Conservation (phyloP, 306 rosid genomes). For the Castanea crenata region DNA sequence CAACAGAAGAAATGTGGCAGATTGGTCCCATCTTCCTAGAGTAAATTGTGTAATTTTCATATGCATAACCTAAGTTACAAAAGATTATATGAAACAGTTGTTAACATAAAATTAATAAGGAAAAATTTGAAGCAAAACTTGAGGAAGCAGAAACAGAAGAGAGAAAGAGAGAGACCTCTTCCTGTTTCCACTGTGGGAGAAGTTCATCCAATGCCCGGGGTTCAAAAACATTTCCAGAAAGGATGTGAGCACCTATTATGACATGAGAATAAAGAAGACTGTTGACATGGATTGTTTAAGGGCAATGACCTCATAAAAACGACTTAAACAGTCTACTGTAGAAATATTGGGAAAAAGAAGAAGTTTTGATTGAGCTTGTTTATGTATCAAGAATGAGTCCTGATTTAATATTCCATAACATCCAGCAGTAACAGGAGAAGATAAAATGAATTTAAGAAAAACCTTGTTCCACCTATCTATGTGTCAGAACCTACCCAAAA, state of each 20-base stretch:
- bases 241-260: slow-evolving; percentile 77
- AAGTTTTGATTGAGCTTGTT: background rate
- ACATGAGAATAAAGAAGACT: slow-evolving; percentile 3
- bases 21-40: background rate
- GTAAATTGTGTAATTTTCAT: background rate
- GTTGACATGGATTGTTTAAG: background rate
- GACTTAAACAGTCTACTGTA: background rate
- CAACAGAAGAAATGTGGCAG: background rate
- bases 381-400: background rate
- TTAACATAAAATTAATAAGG: background rate
- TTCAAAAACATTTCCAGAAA: slow-evolving; percentile 93
- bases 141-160: background rate
- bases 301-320: background rate
- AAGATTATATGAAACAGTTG: background rate
- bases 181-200: slow-evolving; percentile 80
- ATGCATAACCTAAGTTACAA: background rate
- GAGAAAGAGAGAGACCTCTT: slow-evolving; percentile 50
- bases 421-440: background rate
- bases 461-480: no score
- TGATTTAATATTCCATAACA: background rate
- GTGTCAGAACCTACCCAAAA: background rate
- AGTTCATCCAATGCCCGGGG: slow-evolving; percentile 89
- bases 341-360: background rate
- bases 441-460: background rate
- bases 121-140: background rate